Evolutionary conservation across 768 basidiomycete genomes (phyloP).

Genomic region (Panellus pusillus): DNA sequence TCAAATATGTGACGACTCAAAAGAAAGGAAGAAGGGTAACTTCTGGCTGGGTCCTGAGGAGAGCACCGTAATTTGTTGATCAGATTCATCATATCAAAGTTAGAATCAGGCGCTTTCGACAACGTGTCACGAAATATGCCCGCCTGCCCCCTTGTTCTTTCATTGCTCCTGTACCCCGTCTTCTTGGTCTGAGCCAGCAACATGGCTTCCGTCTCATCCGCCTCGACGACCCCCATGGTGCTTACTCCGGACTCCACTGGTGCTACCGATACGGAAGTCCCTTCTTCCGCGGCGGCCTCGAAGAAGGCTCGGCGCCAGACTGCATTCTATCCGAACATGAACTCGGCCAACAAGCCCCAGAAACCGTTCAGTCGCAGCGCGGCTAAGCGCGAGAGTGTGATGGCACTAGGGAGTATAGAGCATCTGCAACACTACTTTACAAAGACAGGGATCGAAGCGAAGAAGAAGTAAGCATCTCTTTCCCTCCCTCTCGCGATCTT

Average conservation of each 20-base stretch:
- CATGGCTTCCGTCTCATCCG: constrained; percentile 32
- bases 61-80: too few relatives aligned
- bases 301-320: constrained; percentile 65
- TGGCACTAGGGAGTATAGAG: constrained; percentile 94
- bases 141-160: neutral
- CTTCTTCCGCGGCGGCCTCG: constrained; percentile 27
- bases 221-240: constrained; percentile 50
- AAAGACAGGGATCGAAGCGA: constrained; percentile 76
- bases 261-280: constrained; percentile 25
- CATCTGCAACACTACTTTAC: constrained; percentile 95
- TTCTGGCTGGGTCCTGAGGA: too few relatives aligned
- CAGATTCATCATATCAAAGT: neutral
- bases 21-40: too few relatives aligned
- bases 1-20: too few relatives aligned
- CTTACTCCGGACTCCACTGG: constrained; percentile 67
- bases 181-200: neutral
- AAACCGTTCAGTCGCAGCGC: constrained; percentile 91
- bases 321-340: constrained; percentile 77
- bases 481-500: neutral
- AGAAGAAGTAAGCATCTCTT: constrained; percentile 59
- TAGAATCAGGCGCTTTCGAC: neutral
- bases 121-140: constrained; percentile 8
- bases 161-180: neutral
- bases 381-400: constrained; percentile 90
- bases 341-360: constrained; percentile 66